Evolutionary conservation across 2,329 filamentous ascomycete species (phyloP), one percentile per base, ranked within the genome.

Genomic region (Beauveria scarabaeidicola): DNA sequence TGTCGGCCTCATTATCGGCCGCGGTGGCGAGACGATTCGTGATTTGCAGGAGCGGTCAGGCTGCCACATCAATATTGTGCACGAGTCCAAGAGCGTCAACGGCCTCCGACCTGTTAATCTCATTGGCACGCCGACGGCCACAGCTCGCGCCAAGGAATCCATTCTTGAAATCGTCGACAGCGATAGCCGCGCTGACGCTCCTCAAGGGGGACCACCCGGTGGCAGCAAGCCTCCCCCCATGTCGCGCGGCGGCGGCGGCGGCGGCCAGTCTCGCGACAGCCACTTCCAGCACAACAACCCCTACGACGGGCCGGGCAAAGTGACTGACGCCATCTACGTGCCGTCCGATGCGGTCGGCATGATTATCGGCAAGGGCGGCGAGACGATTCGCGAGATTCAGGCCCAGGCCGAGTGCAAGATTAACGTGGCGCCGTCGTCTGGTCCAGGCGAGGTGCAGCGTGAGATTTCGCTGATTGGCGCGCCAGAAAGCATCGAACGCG

Each of bases 141-240:
- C 90, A 52, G 84, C 85, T 51, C 82, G 84, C 63, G 91, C 91
- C 43, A 93, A 94, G 74, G 89, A 94, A 65, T 77, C 93, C 63
- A 96, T 96, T 66, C 85, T 96, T 77, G 91, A 96, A 70, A 96
- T 96, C 69, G 91, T 96, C 57, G 91, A 96, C 66, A 96, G 90
- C 73, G 91, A 96, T 72, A 91, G 86, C 63, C 83, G 86, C 38
- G 82, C 82, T 62, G 79, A 79, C 52, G 71, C 71, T 8, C 66
- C 68, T 5, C 69, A 69, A 67, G 59, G 64, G 64, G 15, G 62
- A 59, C 72, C 72, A 66, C 70, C 74, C 52, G 69, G 66, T 48
- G 71, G 68, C 51, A 67, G 66, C 52, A 71, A 66, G 29, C 57
- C 57, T 21, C 41, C 47, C 1, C 40, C 50, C 9, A 59, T 58